Evolutionary conservation across 2,329 filamentous ascomycete genomes (phyloP).

Genomic region (Penicillium sclerotiorum): DNA sequence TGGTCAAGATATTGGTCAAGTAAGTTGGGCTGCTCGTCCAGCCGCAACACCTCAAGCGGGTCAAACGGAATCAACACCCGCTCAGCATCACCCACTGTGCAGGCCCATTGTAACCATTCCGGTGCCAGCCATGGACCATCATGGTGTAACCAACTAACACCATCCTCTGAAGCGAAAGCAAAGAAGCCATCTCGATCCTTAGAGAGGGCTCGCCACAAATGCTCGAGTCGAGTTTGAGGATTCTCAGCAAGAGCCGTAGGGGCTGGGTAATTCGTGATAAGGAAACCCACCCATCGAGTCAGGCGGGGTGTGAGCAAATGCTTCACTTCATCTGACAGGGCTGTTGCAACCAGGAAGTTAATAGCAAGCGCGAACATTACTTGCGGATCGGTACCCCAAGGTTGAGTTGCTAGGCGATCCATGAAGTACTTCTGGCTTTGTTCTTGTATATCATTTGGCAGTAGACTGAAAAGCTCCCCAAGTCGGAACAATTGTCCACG

Average conservation of each 20-base stretch:
- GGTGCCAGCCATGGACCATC: conserved; percentile 40
- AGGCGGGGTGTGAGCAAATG: conserved; percentile 36
- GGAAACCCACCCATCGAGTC: conserved; percentile 38
- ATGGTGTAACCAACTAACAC: conserved; percentile 20
- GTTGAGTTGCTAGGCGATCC: conserved; percentile 20
- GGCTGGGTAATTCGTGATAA: conserved; percentile 36
- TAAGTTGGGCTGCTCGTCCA: too few relatives aligned
- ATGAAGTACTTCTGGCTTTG: conserved; percentile 25
- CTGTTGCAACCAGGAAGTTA: conserved; percentile 34
- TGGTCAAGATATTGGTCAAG: too few relatives aligned
- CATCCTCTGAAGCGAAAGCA: conserved; percentile 10
- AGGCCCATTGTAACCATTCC: conserved; percentile 47
- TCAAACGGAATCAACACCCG: conserved; percentile 38
- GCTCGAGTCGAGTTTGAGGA: conserved; percentile 19
- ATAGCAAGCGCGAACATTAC: conserved; percentile 33
- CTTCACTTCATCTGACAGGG: conserved; percentile 19
- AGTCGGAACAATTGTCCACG: conserved; percentile 41
- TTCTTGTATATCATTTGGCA: conserved; percentile 31
- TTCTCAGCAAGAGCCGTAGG: conserved; percentile 17
- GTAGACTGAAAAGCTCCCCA: conserved; percentile 32
- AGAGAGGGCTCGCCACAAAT: conserved; percentile 13
- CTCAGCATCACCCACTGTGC: conserved; percentile 45
- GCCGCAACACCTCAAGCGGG: conserved; percentile 34
- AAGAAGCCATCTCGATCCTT: neutral
- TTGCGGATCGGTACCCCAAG: conserved; percentile 20